Evolutionary conservation across 176 grass and related monocot species (phyloP), one percentile per base, ranked within the genome.

Genomic region (Phragmites australis): DNA sequence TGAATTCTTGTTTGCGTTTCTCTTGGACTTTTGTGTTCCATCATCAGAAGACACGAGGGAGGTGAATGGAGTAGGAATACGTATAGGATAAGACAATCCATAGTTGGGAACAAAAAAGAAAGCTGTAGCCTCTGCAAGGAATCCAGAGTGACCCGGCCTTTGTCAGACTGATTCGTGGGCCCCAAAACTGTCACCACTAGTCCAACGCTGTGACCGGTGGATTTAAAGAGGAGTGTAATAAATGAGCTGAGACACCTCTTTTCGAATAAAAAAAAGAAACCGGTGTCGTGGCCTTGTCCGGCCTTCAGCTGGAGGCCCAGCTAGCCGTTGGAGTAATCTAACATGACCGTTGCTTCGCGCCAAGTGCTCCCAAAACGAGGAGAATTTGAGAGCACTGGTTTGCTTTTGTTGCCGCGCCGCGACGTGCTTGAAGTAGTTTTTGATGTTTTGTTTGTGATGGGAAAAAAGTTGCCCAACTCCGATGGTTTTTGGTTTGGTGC

Each of bases 301-400:
- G 10, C 17, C 13, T 46, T 61, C 18, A 17, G n/a, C 51, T 46
- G 0, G 49, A n/a, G 23, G 43, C 23, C 21, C 26, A 70, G 73
- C 17, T 89, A 89, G 83, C 88, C 83, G 83, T 89, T 89, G 65
- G 61, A 60, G 46, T 5, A 9, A 30, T 13, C 29, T 12, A 12
- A 9, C 1, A 41, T 44, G 15, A 66, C 82, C 72, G 87, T 89
- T 89, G 31, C 78, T 89, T 86, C 19, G 83, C 83, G 88, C 83
- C 82, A 84, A 47, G 8, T 27, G 5, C 21, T 23, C 44, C 59
- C 60, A 18, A 29, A 50, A 2, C 9, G 1, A 32, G 13, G 0
- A 21, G 22, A 26, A 6, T 82, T 76, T 23, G 19, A 57, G 77
- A 57, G 9, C 44, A 21, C 46, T 1, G 32, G 60, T 31, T 21